These are phyloP conservation scores for Acanthamoeba sp. DNA, from an alignment of 208 protist genomes.

Conservation along the genomic window DNA sequence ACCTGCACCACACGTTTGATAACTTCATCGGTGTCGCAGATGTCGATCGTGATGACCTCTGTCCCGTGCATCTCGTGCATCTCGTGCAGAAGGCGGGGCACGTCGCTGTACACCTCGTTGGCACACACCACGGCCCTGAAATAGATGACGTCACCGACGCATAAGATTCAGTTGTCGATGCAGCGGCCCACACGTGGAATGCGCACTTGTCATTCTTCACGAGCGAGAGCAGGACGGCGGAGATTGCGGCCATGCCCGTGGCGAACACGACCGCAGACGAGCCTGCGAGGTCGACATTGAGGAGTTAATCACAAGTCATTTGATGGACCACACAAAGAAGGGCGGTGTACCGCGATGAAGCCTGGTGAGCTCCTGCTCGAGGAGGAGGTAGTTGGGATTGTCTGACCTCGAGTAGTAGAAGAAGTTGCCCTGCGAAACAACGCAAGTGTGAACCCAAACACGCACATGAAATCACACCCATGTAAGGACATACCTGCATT, in stretches of 20 bases:
- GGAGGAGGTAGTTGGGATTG: constrained; percentile 25
- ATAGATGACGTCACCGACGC: too few relatives aligned
- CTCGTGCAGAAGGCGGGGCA: not conserved
- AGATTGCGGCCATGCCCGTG: constrained; percentile 38
- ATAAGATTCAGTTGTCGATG: too few relatives aligned
- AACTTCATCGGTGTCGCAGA: not conserved
- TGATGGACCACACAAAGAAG: not conserved
- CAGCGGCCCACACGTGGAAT: not conserved
- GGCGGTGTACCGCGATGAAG: not conserved
- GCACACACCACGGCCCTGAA: not conserved
- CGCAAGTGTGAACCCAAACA: too few relatives aligned
- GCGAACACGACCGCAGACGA: constrained; percentile 29
- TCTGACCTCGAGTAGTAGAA: constrained; percentile 33
- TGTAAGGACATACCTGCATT: not conserved
- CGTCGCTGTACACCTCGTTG: not conserved
- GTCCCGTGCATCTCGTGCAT: not conserved
- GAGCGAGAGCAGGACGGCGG: not conserved
- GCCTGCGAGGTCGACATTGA: not conserved
- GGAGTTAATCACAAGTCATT: not conserved
- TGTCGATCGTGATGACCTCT: not conserved
- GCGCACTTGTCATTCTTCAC: not conserved
- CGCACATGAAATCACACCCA: too few relatives aligned
- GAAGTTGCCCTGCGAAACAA: not conserved
- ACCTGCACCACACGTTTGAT: not conserved
- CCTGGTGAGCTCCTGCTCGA: constrained; percentile 6